A percentile compares a stretch with the other conserved stretches of the same genome.
phyloP scores from a whole-genome alignment of 2,329 filamentous ascomycete species.

The Neoscytalidium dimidiatum region DNA sequence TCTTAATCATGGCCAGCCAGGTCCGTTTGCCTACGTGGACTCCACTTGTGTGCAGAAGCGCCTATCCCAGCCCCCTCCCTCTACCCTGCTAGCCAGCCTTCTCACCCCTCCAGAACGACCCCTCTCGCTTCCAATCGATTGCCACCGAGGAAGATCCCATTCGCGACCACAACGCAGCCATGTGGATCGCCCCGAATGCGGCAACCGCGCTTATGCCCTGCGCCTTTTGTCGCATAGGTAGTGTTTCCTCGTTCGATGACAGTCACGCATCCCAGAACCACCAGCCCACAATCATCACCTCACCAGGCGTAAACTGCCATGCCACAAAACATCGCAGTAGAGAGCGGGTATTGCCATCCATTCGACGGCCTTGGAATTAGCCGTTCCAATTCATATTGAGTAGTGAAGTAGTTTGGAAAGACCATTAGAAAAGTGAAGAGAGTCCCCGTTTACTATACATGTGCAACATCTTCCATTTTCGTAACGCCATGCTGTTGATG shows the following conservation, averaged over 20 bases:
- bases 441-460: neutral
- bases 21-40: neutral
- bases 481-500: conserved; percentile 11
- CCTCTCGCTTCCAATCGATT: neutral
- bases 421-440: neutral
- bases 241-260: no score
- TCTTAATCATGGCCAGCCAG: neutral
- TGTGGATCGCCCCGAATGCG: neutral
- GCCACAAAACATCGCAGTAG: neutral
- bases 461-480: neutral
- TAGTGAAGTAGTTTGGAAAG: neutral
- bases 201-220: neutral
- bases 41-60: neutral
- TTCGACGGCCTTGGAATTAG: neutral
- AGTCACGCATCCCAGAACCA: no score
- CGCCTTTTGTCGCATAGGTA: no score
- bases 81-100: no score
- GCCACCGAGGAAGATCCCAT: neutral
- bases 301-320: neutral
- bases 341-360: neutral
- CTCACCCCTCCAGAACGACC: no score
- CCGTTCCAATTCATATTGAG: conserved; percentile 39
- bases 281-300: no score
- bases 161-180: neutral
- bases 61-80: no score